Base-by-base conservation (phyloP, 805 yeast genomes). In the Suhomyces xylopsoci region DNA sequence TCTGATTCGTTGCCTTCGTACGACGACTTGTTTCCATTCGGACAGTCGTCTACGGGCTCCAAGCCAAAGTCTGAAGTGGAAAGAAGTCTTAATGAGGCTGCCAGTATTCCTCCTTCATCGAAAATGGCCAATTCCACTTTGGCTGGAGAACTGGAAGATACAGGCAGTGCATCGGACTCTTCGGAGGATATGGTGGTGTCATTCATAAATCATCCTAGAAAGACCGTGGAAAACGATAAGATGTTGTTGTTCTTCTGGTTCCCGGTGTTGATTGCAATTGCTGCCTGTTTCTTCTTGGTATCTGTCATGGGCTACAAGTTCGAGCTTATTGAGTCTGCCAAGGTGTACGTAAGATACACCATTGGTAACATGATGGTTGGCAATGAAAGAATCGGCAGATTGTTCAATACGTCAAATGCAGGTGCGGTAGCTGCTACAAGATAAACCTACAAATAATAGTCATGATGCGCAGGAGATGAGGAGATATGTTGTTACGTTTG, bases 211-310 rank as follows among this genome's bases (percentile, higher is more conserved):
- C 76, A 68, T 52, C 77, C 79, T 5, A 62, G 81, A 24, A 80
- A 79, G 59, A 71, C 82, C 0, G 72, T 81, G 36, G 77, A 76
- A 60, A 87, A 90, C 62, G 97, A 92, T 69, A 86, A 82, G 63
- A 87, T 90, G 89, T 76, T 92, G 57, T 71, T 90, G 55, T 89
- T 92, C 66, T 91, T 92, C 79, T 92, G 97, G 97, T 70, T 91
- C 53, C 97, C 97, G 12, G 79, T 88, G 38, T 69, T 82, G 66
- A 70, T 90, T 49, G 59, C 85, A 19, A 65, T 88, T 30, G 68
- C 85, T 15, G 71, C 83, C 2, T 70, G 83, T 6, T 74, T 78
- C 58, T 73, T 80, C 50, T 66, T 79, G 59, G 63, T 74, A 22
- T 62, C 68, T n/a, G 64, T 73, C 15, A 67, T 74, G 62, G 79